These are phyloP conservation scores for Tremellales sp. DNA, from an alignment of 1,284 basidiomycete genomes.

Conservation along the genomic window DNA sequence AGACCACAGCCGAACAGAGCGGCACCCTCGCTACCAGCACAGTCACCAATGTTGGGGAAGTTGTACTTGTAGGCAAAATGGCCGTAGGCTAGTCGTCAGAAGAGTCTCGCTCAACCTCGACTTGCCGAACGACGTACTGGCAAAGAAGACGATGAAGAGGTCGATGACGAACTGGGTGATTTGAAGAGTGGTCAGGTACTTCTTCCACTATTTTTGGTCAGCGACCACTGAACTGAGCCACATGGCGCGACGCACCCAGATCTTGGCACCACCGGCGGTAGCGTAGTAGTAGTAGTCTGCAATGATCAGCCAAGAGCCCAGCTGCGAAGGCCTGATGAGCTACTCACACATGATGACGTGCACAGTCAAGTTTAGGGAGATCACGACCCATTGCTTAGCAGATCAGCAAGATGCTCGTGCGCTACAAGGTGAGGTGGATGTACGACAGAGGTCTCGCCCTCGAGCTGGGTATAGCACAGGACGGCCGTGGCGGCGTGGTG, in stretches of 20 bases:
- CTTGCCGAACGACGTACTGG: slow-evolving; percentile 71
- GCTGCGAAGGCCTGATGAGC: background rate
- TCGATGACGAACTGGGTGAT: slow-evolving; percentile 83
- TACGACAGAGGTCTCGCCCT: slow-evolving; percentile 85
- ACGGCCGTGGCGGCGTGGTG: slow-evolving; percentile 98
- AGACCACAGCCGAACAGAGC: slow-evolving; percentile 85
- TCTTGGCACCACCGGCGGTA: slow-evolving; percentile 87
- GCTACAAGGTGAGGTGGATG: slow-evolving; percentile 10
- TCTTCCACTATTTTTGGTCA: slow-evolving; percentile 32
- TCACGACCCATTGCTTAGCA: slow-evolving; percentile 93
- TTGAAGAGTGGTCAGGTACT: slow-evolving; percentile 21
- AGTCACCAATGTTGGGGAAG: slow-evolving; percentile 68
- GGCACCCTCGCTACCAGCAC: slow-evolving; percentile 81
- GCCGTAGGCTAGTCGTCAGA: slow-evolving; percentile 59
- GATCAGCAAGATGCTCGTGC: background rate
- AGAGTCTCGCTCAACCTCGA: background rate
- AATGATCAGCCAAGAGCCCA: slow-evolving; percentile 1
- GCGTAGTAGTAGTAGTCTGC: slow-evolving; percentile 96
- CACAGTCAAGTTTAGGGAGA: slow-evolving; percentile 84
- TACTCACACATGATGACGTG: slow-evolving; percentile 96
- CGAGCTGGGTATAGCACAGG: slow-evolving; percentile 89
- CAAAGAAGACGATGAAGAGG: slow-evolving; percentile 83
- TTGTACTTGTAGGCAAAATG: slow-evolving; percentile 70
- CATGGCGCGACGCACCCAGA: slow-evolving; percentile 79
- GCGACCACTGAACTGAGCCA: background rate